These are phyloP conservation scores for Medicago lupulina DNA, from an alignment of 306 rosid genomes.

Conservation along the genomic window DNA sequence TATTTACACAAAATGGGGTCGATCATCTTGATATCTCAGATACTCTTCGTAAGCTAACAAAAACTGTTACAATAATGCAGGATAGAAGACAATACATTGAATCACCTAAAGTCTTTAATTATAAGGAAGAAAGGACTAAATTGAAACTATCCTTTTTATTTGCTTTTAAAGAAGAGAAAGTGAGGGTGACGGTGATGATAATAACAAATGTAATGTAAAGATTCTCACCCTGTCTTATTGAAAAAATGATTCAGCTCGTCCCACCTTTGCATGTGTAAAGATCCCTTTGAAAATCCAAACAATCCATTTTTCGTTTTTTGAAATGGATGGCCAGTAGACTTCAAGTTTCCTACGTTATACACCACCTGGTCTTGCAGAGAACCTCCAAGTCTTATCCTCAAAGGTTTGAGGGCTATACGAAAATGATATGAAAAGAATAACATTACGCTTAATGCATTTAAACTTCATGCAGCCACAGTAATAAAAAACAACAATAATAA, in stretches of 20 bases:
- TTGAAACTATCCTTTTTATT: background rate
- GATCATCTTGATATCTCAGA: no score
- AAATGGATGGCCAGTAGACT: constrained; percentile 79
- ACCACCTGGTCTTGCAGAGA: constrained; percentile 92
- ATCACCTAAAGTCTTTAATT: background rate
- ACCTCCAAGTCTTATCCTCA: constrained; percentile 96
- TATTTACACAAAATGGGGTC: background rate
- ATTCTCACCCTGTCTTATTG: constrained; percentile 83
- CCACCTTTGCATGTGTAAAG: constrained; percentile 92
- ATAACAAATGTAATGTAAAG: constrained; percentile 26
- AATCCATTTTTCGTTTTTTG: constrained; percentile 65
- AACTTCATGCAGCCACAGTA: constrained; percentile 14
- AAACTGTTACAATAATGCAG: no score
- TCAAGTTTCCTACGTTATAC: constrained; percentile 69
- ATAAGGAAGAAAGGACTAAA: no score
- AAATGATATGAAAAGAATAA: constrained; percentile 45
- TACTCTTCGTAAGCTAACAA: no score
- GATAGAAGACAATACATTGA: no score
- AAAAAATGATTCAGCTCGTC: constrained; percentile 91
- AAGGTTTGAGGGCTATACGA: constrained; percentile 76
- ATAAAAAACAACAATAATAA: background rate
- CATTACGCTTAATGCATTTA: constrained; percentile 29
- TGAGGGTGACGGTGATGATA: constrained; percentile 22
- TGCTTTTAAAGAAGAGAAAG: constrained; percentile 14
- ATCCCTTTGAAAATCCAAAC: constrained; percentile 95